Conservation (phyloP, 352 stramenopile genomes). For the Pythium apleroticum region DNA sequence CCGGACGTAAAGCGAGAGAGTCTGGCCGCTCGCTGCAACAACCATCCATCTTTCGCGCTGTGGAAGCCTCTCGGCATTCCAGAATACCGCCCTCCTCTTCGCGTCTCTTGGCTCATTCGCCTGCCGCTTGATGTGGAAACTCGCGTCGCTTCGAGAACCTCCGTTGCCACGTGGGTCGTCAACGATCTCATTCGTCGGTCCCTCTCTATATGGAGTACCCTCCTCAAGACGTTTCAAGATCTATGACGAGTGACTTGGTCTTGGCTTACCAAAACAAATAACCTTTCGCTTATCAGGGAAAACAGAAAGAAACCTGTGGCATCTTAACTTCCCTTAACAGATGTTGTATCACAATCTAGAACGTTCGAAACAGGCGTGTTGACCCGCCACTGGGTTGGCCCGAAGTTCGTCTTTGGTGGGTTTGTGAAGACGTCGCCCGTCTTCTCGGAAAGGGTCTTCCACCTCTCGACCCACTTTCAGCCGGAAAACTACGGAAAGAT, state of each 20-base stretch:
- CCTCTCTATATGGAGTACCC: background rate
- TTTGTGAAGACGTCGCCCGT: background rate
- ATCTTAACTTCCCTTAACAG: conserved; percentile 10
- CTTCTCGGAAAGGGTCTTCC: background rate
- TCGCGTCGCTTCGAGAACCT: background rate
- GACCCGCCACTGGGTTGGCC: conserved; percentile 22
- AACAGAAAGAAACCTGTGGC: background rate
- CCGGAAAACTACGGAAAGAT: conserved; percentile 29
- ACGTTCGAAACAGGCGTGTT: conserved; percentile 46
- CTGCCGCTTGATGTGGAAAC: background rate
- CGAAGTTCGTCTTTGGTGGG: background rate
- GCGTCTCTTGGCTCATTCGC: background rate
- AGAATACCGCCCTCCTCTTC: background rate
- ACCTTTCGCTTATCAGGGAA: background rate
- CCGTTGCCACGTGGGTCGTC: background rate
- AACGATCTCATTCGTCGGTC: background rate
- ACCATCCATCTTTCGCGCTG: background rate
- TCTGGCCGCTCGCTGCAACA: background rate
- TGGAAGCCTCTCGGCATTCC: background rate
- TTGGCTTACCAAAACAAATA: background rate
- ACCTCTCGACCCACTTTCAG: background rate
- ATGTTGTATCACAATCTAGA: conserved; percentile 57
- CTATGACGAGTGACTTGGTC: background rate
- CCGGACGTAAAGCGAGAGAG: background rate
- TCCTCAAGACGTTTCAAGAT: background rate